These are phyloP conservation scores for Dipsacomyces acuminosporus DNA, from an alignment of 371 early-diverging fungal genomes.

Conservation along the genomic window DNA sequence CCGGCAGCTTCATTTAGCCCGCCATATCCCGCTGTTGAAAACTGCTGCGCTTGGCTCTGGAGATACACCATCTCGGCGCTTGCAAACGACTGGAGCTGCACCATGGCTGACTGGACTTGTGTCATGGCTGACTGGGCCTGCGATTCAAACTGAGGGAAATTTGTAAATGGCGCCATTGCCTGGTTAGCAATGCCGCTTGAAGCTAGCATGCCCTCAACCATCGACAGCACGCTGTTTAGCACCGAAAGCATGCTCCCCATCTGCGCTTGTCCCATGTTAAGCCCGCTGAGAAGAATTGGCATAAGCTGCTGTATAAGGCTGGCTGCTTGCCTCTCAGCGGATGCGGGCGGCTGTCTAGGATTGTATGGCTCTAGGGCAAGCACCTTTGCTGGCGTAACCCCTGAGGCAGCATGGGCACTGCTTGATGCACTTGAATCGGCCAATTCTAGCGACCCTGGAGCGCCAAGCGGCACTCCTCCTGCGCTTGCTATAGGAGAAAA, in stretches of 20 bases:
- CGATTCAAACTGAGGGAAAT: constrained; percentile 9
- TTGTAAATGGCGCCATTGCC: constrained; percentile 22
- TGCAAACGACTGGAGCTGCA: constrained; percentile 6
- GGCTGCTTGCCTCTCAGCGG: no score
- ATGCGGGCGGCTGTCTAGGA: no score
- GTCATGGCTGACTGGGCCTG: constrained; percentile 6
- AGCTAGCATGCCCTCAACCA: not conserved
- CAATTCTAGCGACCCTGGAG: no score
- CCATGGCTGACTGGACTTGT: constrained; percentile 4
- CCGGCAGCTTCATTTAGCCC: constrained; percentile 6
- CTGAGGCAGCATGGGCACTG: no score
- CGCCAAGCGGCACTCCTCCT: no score
- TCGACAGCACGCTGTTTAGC: not conserved
- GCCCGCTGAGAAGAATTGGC: no score
- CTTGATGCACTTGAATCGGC: no score
- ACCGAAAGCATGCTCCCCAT: constrained; percentile 71
- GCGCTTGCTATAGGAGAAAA: no score
- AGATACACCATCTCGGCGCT: constrained; percentile 8
- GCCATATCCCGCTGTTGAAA: constrained; percentile 8
- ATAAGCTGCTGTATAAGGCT: no score
- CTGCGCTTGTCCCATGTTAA: no score
- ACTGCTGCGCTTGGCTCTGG: not conserved
- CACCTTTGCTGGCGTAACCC: no score
- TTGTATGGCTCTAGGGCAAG: no score
- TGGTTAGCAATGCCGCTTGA: constrained; percentile 14